Conservation (phyloP, 164 flowering plant species). For the Chimonanthus praecox region DNA sequence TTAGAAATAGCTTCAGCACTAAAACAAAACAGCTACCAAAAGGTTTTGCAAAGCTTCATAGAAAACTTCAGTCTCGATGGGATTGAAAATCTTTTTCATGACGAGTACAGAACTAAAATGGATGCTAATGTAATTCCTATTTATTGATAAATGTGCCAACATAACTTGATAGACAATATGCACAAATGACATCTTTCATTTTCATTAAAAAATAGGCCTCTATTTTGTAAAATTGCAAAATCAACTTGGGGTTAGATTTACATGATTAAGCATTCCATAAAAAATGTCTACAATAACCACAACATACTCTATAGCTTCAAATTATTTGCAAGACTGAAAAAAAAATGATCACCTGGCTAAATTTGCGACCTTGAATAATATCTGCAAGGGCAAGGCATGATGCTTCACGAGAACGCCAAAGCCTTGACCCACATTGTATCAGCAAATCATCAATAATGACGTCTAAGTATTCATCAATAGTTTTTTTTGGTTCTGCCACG, state of each 20-base stretch:
- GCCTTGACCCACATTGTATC: conserved; percentile 84
- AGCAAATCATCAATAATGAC: conserved; percentile 75
- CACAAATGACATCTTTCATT: too few relatives aligned
- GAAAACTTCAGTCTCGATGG: too few relatives aligned
- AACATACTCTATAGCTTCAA: not conserved
- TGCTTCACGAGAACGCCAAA: conserved; percentile 97
- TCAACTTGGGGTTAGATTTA: not conserved
- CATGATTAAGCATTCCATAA: not conserved
- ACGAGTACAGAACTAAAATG: too few relatives aligned
- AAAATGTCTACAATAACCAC: not conserved
- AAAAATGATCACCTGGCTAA: conserved; percentile 53
- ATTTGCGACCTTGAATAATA: conserved; percentile 89
- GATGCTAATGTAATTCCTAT: too few relatives aligned
- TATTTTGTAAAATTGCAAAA: too few relatives aligned
- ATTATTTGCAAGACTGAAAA: not conserved
- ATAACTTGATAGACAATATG: not conserved
- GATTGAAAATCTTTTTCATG: too few relatives aligned
- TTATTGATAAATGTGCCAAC: not conserved
- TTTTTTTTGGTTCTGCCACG: conserved; percentile 76
- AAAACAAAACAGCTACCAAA: too few relatives aligned
- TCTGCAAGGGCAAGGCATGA: conserved; percentile 97
- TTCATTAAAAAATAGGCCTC: not conserved
- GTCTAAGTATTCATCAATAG: conserved; percentile 83
- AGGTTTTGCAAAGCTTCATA: too few relatives aligned
- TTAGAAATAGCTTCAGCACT: too few relatives aligned